Percentiles rank a stretch among this genome's conserved stretches.
These are phyloP conservation scores for Mucor piriformis DNA, from an alignment of 371 early-diverging fungal genomes.

Conservation along the genomic window DNA sequence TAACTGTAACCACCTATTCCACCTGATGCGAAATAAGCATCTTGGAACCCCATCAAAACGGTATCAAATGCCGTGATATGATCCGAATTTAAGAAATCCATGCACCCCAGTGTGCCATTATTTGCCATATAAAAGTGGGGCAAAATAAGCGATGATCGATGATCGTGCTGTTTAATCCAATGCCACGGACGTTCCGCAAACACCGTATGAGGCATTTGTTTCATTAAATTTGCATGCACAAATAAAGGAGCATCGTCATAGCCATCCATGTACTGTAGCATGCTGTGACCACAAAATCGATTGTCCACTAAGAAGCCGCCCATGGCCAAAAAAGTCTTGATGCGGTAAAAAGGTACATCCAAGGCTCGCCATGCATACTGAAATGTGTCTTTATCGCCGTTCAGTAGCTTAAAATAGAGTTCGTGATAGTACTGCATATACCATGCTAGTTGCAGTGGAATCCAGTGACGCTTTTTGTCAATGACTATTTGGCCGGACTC, in stretches of 20 bases:
- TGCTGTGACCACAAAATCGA: constrained; percentile 44
- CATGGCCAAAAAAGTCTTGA: constrained; percentile 37
- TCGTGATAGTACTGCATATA: constrained; percentile 40
- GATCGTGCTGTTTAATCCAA: constrained; percentile 26
- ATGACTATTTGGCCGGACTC: constrained; percentile 50
- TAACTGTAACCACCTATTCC: constrained; percentile 23
- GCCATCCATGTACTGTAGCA: constrained; percentile 34
- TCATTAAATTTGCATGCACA: constrained; percentile 47
- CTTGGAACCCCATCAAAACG: constrained; percentile 29
- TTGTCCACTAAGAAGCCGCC: constrained; percentile 26
- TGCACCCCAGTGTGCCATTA: constrained; percentile 20
- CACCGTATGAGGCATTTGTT: constrained; percentile 32
- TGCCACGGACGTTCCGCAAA: constrained; percentile 41
- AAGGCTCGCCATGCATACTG: constrained; percentile 46
- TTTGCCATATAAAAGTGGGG: constrained; percentile 4
- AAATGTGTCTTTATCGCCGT: constrained; percentile 51
- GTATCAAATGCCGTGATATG: constrained; percentile 37
- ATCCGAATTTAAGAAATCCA: constrained; percentile 32
- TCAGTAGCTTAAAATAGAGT: constrained; percentile 40
- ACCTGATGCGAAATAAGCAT: constrained; percentile 34
- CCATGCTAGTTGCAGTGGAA: constrained; percentile 39
- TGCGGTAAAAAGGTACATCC: constrained; percentile 30
- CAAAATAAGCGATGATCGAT: constrained; percentile 12
- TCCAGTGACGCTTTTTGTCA: constrained; percentile 36
- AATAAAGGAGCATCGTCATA: constrained; percentile 26